Evolutionary conservation across 2,329 filamentous ascomycete species (phyloP).

Genomic region (Catunica adiposa): DNA sequence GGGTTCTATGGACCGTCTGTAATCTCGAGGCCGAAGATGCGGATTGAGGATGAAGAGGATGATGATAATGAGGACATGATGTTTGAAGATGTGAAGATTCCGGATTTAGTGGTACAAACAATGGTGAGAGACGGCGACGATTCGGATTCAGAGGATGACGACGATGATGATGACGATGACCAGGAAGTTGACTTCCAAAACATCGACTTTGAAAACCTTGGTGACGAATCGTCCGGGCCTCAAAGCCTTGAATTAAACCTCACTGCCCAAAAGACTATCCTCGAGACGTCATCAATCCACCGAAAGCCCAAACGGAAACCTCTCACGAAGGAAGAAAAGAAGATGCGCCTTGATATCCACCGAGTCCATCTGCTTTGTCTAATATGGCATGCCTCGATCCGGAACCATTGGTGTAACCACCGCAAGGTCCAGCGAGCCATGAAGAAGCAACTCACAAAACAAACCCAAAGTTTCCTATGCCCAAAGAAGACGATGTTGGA

Average conservation of each 20-base stretch:
- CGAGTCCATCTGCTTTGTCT: slow-evolving; percentile 75
- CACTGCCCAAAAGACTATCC: background rate
- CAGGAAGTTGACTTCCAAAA: slow-evolving; percentile 32
- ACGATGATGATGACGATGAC: slow-evolving; percentile 22
- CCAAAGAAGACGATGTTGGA: slow-evolving; percentile 52
- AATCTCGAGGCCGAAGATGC: background rate
- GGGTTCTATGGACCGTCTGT: background rate
- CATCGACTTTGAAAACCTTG: slow-evolving; percentile 25
- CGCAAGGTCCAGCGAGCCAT: slow-evolving; percentile 47
- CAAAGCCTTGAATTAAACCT: slow-evolving; percentile 35
- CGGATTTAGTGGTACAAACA: slow-evolving; percentile 33
- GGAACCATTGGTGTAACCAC: slow-evolving; percentile 86
- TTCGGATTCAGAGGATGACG: slow-evolving; percentile 22
- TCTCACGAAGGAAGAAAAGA: slow-evolving; percentile 36
- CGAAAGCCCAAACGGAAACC: slow-evolving; percentile 26
- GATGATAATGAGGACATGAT: slow-evolving; percentile 27
- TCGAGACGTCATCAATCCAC: background rate
- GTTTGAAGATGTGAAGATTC: slow-evolving; percentile 35
- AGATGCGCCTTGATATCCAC: slow-evolving; percentile 56
- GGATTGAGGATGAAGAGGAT: background rate
- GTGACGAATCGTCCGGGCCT: slow-evolving; percentile 15
- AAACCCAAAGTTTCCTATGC: slow-evolving; percentile 49
- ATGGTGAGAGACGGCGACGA: slow-evolving; percentile 33
- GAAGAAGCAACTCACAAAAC: slow-evolving; percentile 46
- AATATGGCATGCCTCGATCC: slow-evolving; percentile 55